A percentile compares a stretch with the other conserved stretches of the same genome.
Conservation (phyloP, 2,329 filamentous ascomycete species). For the Apiospora pterosperma region DNA sequence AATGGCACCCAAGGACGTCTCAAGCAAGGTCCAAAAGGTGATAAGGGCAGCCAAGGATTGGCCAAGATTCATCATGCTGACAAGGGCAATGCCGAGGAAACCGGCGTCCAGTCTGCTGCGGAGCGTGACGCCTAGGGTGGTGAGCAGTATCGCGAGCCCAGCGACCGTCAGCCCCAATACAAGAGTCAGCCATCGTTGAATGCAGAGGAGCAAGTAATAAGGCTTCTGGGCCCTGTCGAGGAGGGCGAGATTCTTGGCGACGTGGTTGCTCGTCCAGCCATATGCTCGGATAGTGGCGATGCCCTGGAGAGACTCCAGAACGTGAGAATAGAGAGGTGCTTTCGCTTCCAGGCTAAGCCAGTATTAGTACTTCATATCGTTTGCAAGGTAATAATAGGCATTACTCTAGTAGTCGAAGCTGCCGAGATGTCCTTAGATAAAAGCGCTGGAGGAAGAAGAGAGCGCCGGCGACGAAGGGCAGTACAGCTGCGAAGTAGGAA, state of each 20-base stretch:
- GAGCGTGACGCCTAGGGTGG: background rate
- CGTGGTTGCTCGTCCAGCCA: background rate
- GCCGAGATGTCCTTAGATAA: conserved; percentile 7
- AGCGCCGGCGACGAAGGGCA: background rate
- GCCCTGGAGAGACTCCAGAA: background rate
- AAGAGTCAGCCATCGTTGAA: conserved; percentile 4
- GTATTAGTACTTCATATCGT: background rate
- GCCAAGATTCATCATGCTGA: background rate
- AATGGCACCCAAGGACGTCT: conserved; percentile 6
- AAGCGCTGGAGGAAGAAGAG: conserved; percentile 4
- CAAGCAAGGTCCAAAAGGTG: conserved; percentile 3
- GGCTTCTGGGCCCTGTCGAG: conserved; percentile 6
- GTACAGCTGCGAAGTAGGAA: background rate
- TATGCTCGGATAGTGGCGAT: conserved; percentile 5
- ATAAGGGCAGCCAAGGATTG: conserved; percentile 4
- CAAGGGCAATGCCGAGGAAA: conserved; percentile 1
- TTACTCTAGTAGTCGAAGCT: conserved; percentile 6
- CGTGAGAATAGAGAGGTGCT: conserved; percentile 2
- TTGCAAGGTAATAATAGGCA: conserved; percentile 1
- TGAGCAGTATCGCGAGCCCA: conserved; percentile 5
- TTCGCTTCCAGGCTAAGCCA: background rate
- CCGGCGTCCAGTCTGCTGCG: conserved; percentile 3
- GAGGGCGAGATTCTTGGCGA: background rate
- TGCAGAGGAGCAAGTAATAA: conserved; percentile 4
- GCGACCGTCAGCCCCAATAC: conserved; percentile 1